Evolutionary conservation across 345 rosid genomes (phyloP).

Genomic region (Eucalyptus regnans): DNA sequence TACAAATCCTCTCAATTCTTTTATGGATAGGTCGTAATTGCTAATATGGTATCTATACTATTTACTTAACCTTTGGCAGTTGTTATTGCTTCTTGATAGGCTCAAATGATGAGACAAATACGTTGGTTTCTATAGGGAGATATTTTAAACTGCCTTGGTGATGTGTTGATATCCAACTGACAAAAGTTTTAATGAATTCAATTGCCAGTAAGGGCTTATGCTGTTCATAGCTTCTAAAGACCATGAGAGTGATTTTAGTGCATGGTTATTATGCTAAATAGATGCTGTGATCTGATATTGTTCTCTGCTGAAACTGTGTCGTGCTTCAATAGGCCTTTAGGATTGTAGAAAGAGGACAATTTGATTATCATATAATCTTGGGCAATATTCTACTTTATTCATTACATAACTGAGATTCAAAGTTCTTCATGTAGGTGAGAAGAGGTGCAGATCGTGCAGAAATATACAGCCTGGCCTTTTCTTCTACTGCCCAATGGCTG

Average conservation of each 20-base stretch:
- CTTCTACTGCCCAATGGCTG: constrained; percentile 35
- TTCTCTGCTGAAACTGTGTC: not conserved
- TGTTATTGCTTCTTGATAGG: not conserved
- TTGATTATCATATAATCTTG: not conserved
- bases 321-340: not conserved
- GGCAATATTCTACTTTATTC: not conserved
- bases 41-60: not conserved
- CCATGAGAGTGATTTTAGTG: not conserved
- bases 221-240: not conserved
- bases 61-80: not conserved
- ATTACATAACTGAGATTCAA: not conserved
- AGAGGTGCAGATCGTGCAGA: constrained; percentile 62
- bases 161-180: not conserved
- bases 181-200: not conserved
- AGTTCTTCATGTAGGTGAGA: constrained; percentile 15
- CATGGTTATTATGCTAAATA: not conserved
- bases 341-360: not conserved
- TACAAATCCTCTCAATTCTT: not conserved
- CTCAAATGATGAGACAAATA: not conserved
- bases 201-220: not conserved
- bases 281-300: not conserved
- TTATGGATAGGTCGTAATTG: not conserved
- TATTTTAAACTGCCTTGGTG: not conserved
- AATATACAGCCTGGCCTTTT: constrained; percentile 46
- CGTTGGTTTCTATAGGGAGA: not conserved